Conservation (phyloP, 352 stramenopile species). For the Aphanomyces stellatus region DNA sequence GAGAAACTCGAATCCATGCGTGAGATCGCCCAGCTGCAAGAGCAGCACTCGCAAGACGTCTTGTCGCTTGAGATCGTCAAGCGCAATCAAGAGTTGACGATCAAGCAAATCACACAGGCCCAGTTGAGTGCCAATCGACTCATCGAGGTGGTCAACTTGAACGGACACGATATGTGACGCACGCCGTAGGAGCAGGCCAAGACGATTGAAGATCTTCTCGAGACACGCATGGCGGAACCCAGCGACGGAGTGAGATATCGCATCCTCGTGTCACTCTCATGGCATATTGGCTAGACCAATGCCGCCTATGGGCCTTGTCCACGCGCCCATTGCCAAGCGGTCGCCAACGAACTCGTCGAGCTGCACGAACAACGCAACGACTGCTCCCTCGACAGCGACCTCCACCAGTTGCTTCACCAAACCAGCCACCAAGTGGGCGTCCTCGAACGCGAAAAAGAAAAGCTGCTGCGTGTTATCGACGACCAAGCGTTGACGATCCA, state of each 20-base stretch:
- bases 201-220: slow-evolving; percentile 64
- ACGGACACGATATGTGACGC: too few species aligned
- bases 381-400: background rate
- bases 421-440: slow-evolving; percentile 29
- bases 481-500: slow-evolving; percentile 69
- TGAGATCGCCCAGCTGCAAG: slow-evolving; percentile 32
- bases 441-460: slow-evolving; percentile 34
- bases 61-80: slow-evolving; percentile 46
- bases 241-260: too few species aligned
- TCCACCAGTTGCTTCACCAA: slow-evolving; percentile 1
- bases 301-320: background rate
- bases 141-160: slow-evolving; percentile 49
- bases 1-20: slow-evolving; percentile 20
- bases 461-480: slow-evolving; percentile 37
- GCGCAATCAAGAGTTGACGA: slow-evolving; percentile 51
- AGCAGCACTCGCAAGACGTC: slow-evolving; percentile 37
- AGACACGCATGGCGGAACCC: slow-evolving; percentile 20
- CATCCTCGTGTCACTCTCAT: too few species aligned
- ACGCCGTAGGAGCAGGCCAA: slow-evolving; percentile 48
- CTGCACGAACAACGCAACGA: background rate
- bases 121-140: slow-evolving; percentile 66
- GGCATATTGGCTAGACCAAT: too few species aligned
- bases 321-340: background rate
- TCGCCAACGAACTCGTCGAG: background rate
- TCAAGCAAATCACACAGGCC: slow-evolving; percentile 58